phyloP scores from a whole-genome alignment of 2,329 filamentous ascomycete species.

The Diaporthe citrichinensis region DNA sequence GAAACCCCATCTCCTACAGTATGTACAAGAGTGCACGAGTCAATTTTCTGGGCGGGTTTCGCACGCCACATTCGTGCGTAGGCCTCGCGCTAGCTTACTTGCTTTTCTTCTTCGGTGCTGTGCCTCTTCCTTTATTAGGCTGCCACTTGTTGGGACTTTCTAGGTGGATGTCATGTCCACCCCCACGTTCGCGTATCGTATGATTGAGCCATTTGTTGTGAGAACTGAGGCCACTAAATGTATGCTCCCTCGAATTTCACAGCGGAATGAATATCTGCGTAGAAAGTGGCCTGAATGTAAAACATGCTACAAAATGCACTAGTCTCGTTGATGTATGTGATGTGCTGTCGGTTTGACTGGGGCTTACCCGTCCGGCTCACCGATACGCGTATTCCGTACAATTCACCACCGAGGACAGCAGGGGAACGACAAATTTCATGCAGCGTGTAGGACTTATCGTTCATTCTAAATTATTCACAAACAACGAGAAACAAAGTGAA shows the following conservation, averaged over 20 bases:
- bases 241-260: not conserved
- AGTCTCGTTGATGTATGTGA: not conserved
- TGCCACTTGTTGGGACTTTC: not conserved
- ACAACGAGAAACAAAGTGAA: conserved; percentile 2
- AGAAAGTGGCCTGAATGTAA: not conserved
- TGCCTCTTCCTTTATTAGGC: not conserved
- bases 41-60: conserved; percentile 21
- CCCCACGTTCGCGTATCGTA: not conserved
- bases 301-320: not conserved
- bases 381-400: not conserved
- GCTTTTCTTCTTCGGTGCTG: not conserved
- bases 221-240: not conserved
- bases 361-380: too few relatives aligned
- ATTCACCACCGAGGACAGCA: not conserved
- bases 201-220: not conserved
- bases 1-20: conserved; percentile 24
- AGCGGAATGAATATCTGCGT: not conserved
- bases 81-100: not conserved
- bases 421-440: not conserved
- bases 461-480: conserved; percentile 31
- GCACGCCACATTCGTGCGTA: not conserved
- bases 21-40: conserved; percentile 24
- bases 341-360: too few relatives aligned
- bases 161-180: not conserved
- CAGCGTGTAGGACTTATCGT: not conserved